Evolutionary conservation across 2,329 filamentous ascomycete species (phyloP), one percentile per base, ranked within the genome.

Genomic region (Gnomoniopsis sp.): DNA sequence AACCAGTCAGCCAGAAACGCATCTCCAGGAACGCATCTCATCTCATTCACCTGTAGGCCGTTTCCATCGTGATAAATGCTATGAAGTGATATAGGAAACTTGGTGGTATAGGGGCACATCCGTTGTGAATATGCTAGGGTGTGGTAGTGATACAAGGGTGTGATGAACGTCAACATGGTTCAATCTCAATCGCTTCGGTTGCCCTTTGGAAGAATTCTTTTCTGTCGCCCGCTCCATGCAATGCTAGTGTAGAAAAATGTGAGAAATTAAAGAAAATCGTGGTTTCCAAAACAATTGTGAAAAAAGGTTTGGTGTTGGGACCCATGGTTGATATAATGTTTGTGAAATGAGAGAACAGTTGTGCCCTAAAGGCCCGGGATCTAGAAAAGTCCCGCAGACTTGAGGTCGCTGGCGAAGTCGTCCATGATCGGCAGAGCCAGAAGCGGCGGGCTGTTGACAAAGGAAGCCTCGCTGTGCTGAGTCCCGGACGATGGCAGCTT

Each of bases 391-490:
- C 53, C 53, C 2, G 53, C 53, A 3, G 53, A 56, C 46, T 56
- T 62, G 43, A 62, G 43, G 49, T 62, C 59, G 56, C 63, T 71
- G 46, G 68, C 71, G 62, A 78, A 74, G 57, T 77, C 73, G 49
- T 77, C 74, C 6, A 77, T 65, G 22, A 71, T 72, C 2, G 73
- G 74, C 43, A 68, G 64, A 10, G 69, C 70, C 2, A 77, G 67
- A 17, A 74, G 56, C 1, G 64, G 59, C 1, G 63, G 59, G 57
- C 57, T 62, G 33, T 50, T 61, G 26, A 62, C 51, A 41, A 55
- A 41, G 2, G 58, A 56, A 23, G 60, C 68, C 38, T 51, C 43
- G 44, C 30, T 50, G 22, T 11, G 30, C 21, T 30, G 55, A 17
- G 10, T 34, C 3, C 22, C 14, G 11, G 36, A 19, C 23, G 50